Base-by-base conservation (phyloP, 2,329 filamentous ascomycete genomes). In the Pezicula radicicola region DNA sequence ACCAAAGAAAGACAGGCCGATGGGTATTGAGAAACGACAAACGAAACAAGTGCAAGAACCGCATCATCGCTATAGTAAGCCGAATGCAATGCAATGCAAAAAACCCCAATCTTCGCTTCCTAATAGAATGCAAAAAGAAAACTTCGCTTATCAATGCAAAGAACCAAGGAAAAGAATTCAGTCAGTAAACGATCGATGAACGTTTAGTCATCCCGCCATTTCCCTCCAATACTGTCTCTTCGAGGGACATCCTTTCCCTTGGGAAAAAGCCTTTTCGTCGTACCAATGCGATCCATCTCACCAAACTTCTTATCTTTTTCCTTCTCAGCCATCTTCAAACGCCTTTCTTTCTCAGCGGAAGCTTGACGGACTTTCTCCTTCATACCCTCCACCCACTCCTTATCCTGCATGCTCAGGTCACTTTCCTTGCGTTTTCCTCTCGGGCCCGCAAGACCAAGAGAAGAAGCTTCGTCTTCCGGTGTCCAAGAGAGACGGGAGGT, bases 341-440 rank as follows among this genome's bases (percentile, higher is more conserved):
- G 62, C 57, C 65, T 69, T 55, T 71, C 70, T 62, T 73, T 72
- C 66, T 84, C 84, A 51, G 80, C 80, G 63, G 85, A 89, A 54
- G 84, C 87, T 44, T 84, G 78, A 53, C 87, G 81, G 39, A 91
- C 89, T 65, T 89, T 87, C 63, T 89, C 87, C 71, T 91, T 87
- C 73, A 94, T 87, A 55, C 84, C 89, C 68, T 92, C 87, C 9
- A 94, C 87, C 89, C 89, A 94, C 37, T 85, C 84, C 52, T 83
- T 77, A 64, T 87, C 89, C 69, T 91, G 85, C 50, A 85, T 83
- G 51, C 84, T 88, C 72, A 84, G 88, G 65, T 77, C 80, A 7
- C 81, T 78, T 58, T 79, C 81, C 67, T 82, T 87, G 6, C 42
- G 19, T 28, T 45, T 45, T 35, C 79, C 76, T 44, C 79, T 82